Evolutionary conservation across 2,329 filamentous ascomycete genomes (phyloP), one percentile per base, ranked within the genome.

Genomic region (Ophiostoma sp.): DNA sequence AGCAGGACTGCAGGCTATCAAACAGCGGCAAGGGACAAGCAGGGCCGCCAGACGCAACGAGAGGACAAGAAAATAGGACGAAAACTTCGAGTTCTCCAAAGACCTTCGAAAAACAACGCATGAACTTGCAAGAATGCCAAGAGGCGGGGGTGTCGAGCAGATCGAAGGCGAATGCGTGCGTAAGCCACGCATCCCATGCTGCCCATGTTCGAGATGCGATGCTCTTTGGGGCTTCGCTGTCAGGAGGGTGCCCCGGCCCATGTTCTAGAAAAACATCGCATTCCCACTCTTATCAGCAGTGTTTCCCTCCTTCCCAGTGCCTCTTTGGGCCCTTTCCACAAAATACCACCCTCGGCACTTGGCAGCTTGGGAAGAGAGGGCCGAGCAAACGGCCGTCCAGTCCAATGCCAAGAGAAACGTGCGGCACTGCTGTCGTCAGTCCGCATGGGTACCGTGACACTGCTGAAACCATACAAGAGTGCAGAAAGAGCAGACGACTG

Each of bases 121-220:
- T 71, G 42, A 52, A 17, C 45, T 31, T 64, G 45, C 31, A 42
- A 52, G 22, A 71, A 55, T 28, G 59, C 59, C 70, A 71, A 71
- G 70, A 63, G 70, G 45, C 48, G 61, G 19, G 70, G 45, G 31
- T 8, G 31, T 64, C n/a, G 39, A 71, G 42, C 9, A 31, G 55
- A 63, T 71, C 69, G 19, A 71, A 33, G 19, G 22, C 55, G n/a
- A 64, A 64, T 45, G 61, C n/a, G 61, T 66, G 69, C 55, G 55
- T 63, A 50, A 71, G 69, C 69, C 69, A 63, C 61, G 33, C 33
- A 48, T 3, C 42, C 42, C 42, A 48, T 48, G 42, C 19, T 63
- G 55, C 55, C 28, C 69, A 63, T 63, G 57, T 63, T 63, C 57
- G 39, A 57, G 42, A 68, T 48, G 42, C 22, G 39, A 28, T 68